Evolutionary conservation across 2,329 filamentous ascomycete species (phyloP).

Genomic region (Bipolaris gigantea): DNA sequence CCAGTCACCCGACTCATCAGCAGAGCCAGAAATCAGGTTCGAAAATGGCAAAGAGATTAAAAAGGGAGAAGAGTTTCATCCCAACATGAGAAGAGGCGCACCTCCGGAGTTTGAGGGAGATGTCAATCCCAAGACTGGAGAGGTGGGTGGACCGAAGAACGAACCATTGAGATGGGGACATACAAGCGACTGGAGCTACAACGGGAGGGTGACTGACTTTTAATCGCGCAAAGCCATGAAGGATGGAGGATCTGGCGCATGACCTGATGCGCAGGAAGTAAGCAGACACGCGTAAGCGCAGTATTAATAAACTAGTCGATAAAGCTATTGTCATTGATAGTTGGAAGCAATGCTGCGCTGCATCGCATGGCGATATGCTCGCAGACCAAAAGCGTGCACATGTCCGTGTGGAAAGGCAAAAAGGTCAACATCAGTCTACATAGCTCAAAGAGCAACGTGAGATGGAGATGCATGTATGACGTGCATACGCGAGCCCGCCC

Average conservation of each 20-base stretch:
- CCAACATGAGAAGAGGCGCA: conserved; percentile 73
- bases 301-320: no score
- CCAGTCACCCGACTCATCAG: conserved; percentile 13
- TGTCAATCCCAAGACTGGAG: conserved; percentile 87
- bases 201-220: conserved; percentile 93
- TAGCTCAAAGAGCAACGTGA: neutral
- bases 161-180: conserved; percentile 88
- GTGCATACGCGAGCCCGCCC: neutral
- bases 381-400: neutral
- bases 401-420: neutral
- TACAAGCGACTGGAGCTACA: conserved; percentile 84
- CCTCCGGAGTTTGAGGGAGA: conserved; percentile 93
- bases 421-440: no score
- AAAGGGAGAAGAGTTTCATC: conserved; percentile 67
- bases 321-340: no score
- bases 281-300: no score
- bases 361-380: no score
- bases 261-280: no score
- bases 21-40: conserved; percentile 15
- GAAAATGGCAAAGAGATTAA: conserved; percentile 47
- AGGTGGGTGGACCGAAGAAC: conserved; percentile 96
- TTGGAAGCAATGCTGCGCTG: no score
- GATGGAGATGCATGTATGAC: neutral
- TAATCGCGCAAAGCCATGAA: conserved; percentile 13
- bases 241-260: neutral